Percentiles rank a stretch among this genome's conserved stretches.
These are phyloP conservation scores for Alternaria metachromatica DNA, from an alignment of 2,329 filamentous ascomycete genomes.

Conservation along the genomic window DNA sequence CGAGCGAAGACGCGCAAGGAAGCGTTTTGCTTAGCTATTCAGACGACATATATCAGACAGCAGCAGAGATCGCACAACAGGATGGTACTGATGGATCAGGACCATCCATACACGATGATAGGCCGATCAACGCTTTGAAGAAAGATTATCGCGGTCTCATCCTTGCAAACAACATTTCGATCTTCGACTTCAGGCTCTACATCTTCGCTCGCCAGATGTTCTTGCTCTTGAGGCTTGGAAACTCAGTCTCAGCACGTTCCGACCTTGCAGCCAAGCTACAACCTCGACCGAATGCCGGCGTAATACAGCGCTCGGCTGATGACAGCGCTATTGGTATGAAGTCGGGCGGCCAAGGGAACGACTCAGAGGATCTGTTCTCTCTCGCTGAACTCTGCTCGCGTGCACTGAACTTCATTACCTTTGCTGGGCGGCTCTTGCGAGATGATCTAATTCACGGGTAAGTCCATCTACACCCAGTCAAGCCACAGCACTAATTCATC, in stretches of 20 bases:
- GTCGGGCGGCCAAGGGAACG: conserved; percentile 50
- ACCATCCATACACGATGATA: conserved; percentile 37
- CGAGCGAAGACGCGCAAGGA: conserved; percentile 68
- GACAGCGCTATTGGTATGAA: conserved; percentile 40
- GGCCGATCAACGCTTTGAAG: conserved; percentile 50
- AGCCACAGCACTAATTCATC: conserved; percentile 22
- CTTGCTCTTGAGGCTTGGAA: conserved; percentile 82
- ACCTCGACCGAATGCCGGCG: conserved; percentile 32
- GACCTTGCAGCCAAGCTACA: conserved; percentile 49
- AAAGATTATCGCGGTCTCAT: conserved; percentile 93
- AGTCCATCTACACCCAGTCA: background rate
- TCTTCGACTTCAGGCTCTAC: conserved; percentile 95
- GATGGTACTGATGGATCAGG: conserved; percentile 18
- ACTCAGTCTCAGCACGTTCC: conserved; percentile 57
- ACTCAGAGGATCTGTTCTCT: conserved; percentile 75
- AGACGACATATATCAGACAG: conserved; percentile 70
- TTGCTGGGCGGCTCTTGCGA: conserved; percentile 79
- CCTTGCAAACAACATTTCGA: conserved; percentile 89
- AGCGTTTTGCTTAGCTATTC: conserved; percentile 76
- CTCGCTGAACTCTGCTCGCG: conserved; percentile 87
- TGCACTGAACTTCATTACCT: conserved; percentile 82
- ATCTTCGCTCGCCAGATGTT: conserved; percentile 89
- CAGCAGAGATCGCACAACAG: conserved; percentile 28
- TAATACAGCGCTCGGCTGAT: conserved; percentile 38
- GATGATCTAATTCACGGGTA: conserved; percentile 75